phyloP scores from a whole-genome alignment of 108 stramenopile species.

The Epithemia pelagica region DNA sequence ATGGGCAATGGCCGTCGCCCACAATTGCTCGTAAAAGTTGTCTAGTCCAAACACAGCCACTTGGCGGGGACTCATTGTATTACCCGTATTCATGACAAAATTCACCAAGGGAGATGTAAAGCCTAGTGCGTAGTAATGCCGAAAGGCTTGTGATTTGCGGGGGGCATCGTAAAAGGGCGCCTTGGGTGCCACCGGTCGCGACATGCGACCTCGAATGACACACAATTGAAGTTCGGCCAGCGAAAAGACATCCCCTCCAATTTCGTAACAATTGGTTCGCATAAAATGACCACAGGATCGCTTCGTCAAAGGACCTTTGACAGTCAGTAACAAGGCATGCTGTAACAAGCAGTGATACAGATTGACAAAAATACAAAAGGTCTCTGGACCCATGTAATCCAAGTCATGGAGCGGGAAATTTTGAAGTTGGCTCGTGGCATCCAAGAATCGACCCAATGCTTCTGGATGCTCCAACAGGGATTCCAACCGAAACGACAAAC shows the following conservation, averaged over 20 bases:
- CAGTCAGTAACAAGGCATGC: constrained; percentile 85
- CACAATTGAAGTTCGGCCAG: constrained; percentile 88
- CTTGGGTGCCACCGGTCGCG: constrained; percentile 49
- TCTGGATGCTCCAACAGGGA: constrained; percentile 51
- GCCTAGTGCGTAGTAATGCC: constrained; percentile 53
- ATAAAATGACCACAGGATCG: constrained; percentile 60
- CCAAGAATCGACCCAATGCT: constrained; percentile 77
- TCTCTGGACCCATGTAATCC: constrained; percentile 29
- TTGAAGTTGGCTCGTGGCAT: constrained; percentile 45
- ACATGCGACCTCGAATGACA: constrained; percentile 77
- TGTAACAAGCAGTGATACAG: constrained; percentile 88
- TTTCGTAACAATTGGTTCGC: constrained; percentile 87
- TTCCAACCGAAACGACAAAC: constrained; percentile 65
- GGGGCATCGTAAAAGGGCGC: constrained; percentile 64
- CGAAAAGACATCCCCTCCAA: constrained; percentile 92
- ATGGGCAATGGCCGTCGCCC: constrained; percentile 39
- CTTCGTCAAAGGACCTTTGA: constrained; percentile 70
- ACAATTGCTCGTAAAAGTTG: constrained; percentile 69
- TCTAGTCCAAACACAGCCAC: constrained; percentile 45
- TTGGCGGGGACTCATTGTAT: constrained; percentile 41
- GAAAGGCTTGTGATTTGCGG: constrained; percentile 62
- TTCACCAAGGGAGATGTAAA: constrained; percentile 63
- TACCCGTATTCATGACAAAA: constrained; percentile 70
- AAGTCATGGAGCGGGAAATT: not conserved
- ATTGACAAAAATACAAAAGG: constrained; percentile 86